Base-by-base conservation (phyloP, 768 basidiomycete genomes). In the Aureoboletus auriporus region DNA sequence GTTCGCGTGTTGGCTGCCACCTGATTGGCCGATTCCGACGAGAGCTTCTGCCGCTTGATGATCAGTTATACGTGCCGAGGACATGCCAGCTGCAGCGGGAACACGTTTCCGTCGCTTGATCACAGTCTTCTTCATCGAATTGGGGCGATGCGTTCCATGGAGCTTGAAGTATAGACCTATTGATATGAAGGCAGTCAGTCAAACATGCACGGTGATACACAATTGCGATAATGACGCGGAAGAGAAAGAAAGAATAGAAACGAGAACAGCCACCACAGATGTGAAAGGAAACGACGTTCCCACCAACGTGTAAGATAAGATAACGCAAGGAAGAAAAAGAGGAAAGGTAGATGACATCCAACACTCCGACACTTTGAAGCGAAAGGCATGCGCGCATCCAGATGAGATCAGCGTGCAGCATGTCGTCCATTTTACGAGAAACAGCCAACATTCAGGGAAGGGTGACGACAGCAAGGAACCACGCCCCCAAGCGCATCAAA, bases 71-170 rank as follows among this genome's bases (percentile, higher is more conserved):
- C 77, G 74, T 56, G 71, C 73, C 48, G 56, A 75, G 55, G 54
- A 73, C 65, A 67, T 65, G 53, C 67, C 63, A 49, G 67, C 77
- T 16, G 87, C 92, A 43, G 95, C 94, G 31, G 96, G 93, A 36
- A 99, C 94, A 57, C 96, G 86, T 71, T 98, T 98, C 56, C 96
- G 78, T 30, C 96, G 82, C 73, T 99, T 99, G 78, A 99, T 99
- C 57, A 96, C 92, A 5, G 91, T 89, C 75, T 98, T 97, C 71
- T 96, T 98, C 93, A 99, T 95, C 53, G 93, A 91, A 55, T 93
- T 94, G 34, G 96, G 96, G 33, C 96, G 83, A 60, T 97, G 93
- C 2, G 90, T 91, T 41, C 93, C 93, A 72, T 99, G 96, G 11
- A 99, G 79, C 71, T 99, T 98, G 78, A 92, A 96, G 73, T 98